phyloP scores from a whole-genome alignment of 768 basidiomycete genomes.

The Chiua virens region DNA sequence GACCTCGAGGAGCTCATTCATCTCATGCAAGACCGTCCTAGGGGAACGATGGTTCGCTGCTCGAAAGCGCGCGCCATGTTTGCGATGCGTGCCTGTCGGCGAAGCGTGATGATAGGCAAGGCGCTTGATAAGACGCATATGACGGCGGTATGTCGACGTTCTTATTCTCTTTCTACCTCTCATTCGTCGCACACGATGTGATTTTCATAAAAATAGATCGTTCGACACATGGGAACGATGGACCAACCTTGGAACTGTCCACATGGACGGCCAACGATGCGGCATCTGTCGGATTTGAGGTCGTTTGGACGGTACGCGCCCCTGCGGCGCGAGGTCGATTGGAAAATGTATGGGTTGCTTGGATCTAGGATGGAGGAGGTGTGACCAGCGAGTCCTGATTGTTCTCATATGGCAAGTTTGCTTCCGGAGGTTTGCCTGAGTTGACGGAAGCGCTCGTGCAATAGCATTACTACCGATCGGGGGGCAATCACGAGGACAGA shows the following conservation, averaged over 20 bases:
- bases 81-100: conserved; percentile 92
- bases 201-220: conserved; percentile 44
- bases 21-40: conserved; percentile 73
- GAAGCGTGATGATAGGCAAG: conserved; percentile 95
- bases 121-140: conserved; percentile 77
- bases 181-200: neutral
- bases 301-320: conserved; percentile 20
- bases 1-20: conserved; percentile 94
- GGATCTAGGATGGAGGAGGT: conserved; percentile 3
- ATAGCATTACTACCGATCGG: neutral
- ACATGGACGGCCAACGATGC: conserved; percentile 85
- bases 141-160: conserved; percentile 52
- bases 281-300: conserved; percentile 61
- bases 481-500: neutral
- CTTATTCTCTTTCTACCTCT: neutral
- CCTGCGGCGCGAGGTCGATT: conserved; percentile 32
- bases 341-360: conserved; percentile 31
- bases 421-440: no score
- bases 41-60: conserved; percentile 85
- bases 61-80: conserved; percentile 95
- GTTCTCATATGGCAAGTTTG: no score
- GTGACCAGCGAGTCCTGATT: neutral
- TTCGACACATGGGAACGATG: conserved; percentile 82
- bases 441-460: neutral
- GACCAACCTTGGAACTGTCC: conserved; percentile 88